phyloP scores from a whole-genome alignment of 345 rosid genomes.

The Acer saccharum region DNA sequence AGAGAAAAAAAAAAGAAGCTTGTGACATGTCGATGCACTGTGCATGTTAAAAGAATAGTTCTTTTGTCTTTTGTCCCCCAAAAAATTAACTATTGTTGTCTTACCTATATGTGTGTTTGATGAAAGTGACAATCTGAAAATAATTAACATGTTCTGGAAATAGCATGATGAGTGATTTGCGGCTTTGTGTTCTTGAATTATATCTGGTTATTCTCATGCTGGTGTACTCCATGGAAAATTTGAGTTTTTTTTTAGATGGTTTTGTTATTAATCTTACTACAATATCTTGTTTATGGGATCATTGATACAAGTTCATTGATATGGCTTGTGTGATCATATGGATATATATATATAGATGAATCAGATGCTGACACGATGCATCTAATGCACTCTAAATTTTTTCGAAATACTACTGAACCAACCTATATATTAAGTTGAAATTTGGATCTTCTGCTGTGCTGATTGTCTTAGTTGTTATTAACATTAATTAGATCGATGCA shows the following conservation, averaged over 20 bases:
- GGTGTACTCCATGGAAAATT: too few relatives aligned
- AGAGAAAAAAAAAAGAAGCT: not conserved
- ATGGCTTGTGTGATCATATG: too few relatives aligned
- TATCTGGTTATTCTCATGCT: not conserved
- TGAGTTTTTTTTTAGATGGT: too few relatives aligned
- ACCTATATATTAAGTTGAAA: not conserved
- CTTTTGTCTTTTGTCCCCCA: not conserved
- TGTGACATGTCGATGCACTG: slow-evolving; percentile 1
- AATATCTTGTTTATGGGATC: too few relatives aligned
- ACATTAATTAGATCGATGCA: not conserved
- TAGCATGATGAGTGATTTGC: not conserved
- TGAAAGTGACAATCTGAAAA: not conserved
- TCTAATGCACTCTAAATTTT: not conserved
- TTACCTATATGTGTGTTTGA: slow-evolving; percentile 2
- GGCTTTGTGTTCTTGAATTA: slow-evolving; percentile 7
- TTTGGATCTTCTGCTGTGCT: too few relatives aligned
- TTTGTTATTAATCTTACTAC: too few relatives aligned
- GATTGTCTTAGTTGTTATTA: not conserved
- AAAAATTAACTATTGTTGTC: not conserved
- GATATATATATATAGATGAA: too few relatives aligned
- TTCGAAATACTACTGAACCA: not conserved
- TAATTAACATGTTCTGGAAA: not conserved
- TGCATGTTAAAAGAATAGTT: slow-evolving; percentile 30
- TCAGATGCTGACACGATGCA: not conserved
- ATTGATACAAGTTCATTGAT: too few relatives aligned